Base-by-base conservation (phyloP, 169 alveolate genomes). In the Cryptosporidium sp. region DNA sequence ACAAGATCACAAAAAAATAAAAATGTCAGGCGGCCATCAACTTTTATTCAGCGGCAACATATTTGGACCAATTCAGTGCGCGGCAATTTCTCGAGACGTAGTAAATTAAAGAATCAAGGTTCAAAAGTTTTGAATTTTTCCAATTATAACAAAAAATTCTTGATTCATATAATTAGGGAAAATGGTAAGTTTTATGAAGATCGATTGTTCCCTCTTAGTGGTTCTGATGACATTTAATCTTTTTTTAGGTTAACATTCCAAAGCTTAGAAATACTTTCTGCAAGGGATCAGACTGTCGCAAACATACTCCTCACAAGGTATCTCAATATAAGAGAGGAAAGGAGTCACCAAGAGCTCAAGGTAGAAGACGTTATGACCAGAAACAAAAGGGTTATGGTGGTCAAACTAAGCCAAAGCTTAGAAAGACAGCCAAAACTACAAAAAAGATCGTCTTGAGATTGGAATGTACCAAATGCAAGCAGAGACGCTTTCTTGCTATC, bases 351-450 rank as follows among this genome's bases (percentile, higher is more conserved):
- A 94, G 93, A 87, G 99, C 97, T 53, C 98, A 97, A 95, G 99
- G 99, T 91, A 97, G 97, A 94, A 94, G 99, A 85, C 97, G 99
- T 92, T 98, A 98, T 96, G 99, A 98, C 95, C 95, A 94, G 95
- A 98, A 98, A 95, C 99, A 98, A 95, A 96, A 96, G 52, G 99
- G 99, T 85, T 98, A 96, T 93, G 99, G 99, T 62, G 99, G 99
- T 39, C 99, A 98, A 93, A 97, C 99, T 87, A 98, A 98, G 94
- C 99, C 99, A 62, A 96, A 98, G 91, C 97, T 98, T 96, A 96
- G 98, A 94, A 97, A 98, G 96, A 98, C 98, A 95, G 99, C 99
- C 29, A 98, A 98, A 96, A 97, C 99, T 67, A 98, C 99, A 70
- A 98, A 98, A 97, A 98, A 98, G 95, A 97, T 98, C 91, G 99